Evolutionary conservation across 1,284 basidiomycete species (phyloP).

Genomic region (Nidula niveotomentosa): DNA sequence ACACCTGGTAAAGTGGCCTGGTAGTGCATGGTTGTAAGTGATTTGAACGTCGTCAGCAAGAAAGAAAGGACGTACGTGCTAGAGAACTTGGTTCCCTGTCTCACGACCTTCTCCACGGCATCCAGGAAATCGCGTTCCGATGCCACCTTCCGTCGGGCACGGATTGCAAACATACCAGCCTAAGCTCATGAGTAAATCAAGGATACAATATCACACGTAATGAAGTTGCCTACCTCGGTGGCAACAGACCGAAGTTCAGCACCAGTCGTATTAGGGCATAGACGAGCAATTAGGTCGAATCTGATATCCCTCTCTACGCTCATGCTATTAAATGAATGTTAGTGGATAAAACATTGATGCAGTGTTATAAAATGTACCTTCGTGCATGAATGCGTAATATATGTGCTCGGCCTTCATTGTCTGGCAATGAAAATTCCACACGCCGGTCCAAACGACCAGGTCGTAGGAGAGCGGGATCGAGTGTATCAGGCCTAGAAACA

Average conservation of each 20-base stretch:
- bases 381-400: slow-evolving; percentile 97
- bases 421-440: slow-evolving; percentile 95
- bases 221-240: slow-evolving; percentile 71
- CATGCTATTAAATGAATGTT: slow-evolving; percentile 65
- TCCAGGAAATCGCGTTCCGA: slow-evolving; percentile 98
- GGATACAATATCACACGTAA: slow-evolving; percentile 3
- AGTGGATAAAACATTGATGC: background rate
- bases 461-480: slow-evolving; percentile 95
- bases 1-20: slow-evolving; percentile 74
- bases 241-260: slow-evolving; percentile 97
- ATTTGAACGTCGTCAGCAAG: slow-evolving; percentile 5
- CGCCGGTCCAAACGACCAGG: slow-evolving; percentile 96
- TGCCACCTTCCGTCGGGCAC: slow-evolving; percentile 94
- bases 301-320: slow-evolving; percentile 97
- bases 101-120: slow-evolving; percentile 97
- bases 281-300: slow-evolving; percentile 94
- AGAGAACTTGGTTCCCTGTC: slow-evolving; percentile 95
- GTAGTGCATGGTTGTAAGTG: slow-evolving; percentile 8
- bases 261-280: slow-evolving; percentile 98
- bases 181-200: slow-evolving; percentile 25
- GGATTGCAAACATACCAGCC: slow-evolving; percentile 99
- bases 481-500: slow-evolving; percentile 83
- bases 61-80: slow-evolving; percentile 66
- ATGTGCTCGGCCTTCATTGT: slow-evolving; percentile 95
- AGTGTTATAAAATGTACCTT: slow-evolving; percentile 49